Percentiles rank a stretch among this genome's conserved stretches.
Conservation (phyloP, 805 yeast genomes). For the Sugiyamaella marilandica region DNA sequence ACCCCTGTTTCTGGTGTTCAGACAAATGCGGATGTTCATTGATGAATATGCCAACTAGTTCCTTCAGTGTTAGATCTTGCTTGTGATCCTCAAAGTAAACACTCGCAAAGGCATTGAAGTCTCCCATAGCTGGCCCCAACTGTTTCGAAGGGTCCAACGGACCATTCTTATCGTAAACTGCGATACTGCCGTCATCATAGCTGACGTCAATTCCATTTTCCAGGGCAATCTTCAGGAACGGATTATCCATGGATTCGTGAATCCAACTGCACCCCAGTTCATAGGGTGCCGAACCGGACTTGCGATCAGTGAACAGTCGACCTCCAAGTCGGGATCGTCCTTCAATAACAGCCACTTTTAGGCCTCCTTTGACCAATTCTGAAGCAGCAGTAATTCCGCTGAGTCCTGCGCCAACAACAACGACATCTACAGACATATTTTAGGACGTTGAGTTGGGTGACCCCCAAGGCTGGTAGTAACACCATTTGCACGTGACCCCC, state of each 20-base stretch:
- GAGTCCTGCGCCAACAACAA: conserved; percentile 76
- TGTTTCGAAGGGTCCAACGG: conserved; percentile 14
- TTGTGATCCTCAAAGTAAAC: conserved; percentile 55
- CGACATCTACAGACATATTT: conserved; percentile 16
- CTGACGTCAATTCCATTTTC: conserved; percentile 30
- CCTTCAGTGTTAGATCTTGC: conserved; percentile 46
- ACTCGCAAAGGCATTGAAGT: conserved; percentile 56
- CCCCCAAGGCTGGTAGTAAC: too few species aligned
- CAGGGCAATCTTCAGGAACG: conserved; percentile 50
- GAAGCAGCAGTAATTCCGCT: conserved; percentile 71
- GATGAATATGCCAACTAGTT: conserved; percentile 46
- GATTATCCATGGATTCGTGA: conserved; percentile 72
- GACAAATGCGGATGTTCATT: conserved; percentile 26
- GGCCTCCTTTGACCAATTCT: conserved; percentile 40
- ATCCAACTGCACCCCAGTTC: conserved; percentile 88
- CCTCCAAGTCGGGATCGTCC: conserved; percentile 70
- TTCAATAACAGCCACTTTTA: conserved; percentile 54
- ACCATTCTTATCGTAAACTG: conserved; percentile 38
- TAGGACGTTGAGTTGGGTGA: background rate
- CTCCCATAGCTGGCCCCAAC: conserved; percentile 42
- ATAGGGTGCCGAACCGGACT: conserved; percentile 34
- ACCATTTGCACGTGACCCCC: too few species aligned
- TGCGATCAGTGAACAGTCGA: conserved; percentile 45
- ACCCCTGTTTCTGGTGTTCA: conserved; percentile 43
- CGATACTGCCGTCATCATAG: conserved; percentile 57